phyloP scores from a whole-genome alignment of 768 basidiomycete species.

The Suillus cothurnatus region DNA sequence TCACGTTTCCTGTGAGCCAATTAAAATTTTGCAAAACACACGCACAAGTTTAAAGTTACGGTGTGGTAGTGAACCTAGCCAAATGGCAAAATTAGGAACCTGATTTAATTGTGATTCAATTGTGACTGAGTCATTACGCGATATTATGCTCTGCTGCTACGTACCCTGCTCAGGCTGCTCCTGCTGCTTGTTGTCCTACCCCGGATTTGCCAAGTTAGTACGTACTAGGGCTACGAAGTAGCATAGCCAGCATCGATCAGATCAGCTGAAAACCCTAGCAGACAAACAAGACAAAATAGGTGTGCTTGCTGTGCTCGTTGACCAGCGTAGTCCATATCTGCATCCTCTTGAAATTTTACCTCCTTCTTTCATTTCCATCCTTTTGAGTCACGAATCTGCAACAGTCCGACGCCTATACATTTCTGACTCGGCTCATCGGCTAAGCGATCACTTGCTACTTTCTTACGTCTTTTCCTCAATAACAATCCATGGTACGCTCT shows the following conservation, averaged over 20 bases:
- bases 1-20: background rate
- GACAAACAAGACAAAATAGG: constrained; percentile 39
- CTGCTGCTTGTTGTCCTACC: background rate
- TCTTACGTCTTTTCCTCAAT: constrained; percentile 29
- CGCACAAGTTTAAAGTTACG: background rate
- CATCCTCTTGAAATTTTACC: constrained; percentile 3
- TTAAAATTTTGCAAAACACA: background rate
- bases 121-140: constrained; percentile 2
- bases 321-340: constrained; percentile 13
- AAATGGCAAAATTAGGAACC: background rate
- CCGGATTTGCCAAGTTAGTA: background rate
- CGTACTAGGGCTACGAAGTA: background rate
- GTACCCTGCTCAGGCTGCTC: background rate
- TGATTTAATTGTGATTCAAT: constrained; percentile 1
- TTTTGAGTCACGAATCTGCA: background rate
- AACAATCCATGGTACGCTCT: constrained; percentile 30
- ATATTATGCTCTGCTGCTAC: background rate
- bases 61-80: background rate
- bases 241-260: background rate
- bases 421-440: constrained; percentile 3
- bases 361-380: background rate
- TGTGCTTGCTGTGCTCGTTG: constrained; percentile 5
- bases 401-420: background rate
- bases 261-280: constrained; percentile 10
- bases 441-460: constrained; percentile 8